Base-by-base conservation (phyloP, 139 green algal species). In the Monoraphidium neglectum region DNA sequence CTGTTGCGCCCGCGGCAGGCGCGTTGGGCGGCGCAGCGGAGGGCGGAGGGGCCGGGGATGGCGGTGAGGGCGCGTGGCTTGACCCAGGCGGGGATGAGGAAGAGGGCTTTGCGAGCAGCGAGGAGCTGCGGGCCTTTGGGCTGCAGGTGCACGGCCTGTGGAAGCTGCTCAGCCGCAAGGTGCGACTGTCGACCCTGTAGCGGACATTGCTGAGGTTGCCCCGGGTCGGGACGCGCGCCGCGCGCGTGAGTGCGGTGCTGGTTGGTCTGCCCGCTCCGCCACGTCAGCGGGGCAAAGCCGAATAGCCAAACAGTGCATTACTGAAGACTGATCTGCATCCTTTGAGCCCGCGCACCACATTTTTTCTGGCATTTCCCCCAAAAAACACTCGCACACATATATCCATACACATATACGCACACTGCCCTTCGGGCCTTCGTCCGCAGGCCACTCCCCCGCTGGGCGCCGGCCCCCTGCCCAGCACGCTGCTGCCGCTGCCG, bases 401-500 rank as follows among this genome's bases (percentile, higher is more conserved):
- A 37, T 3, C 40, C 49, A n/a, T 43, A 36, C 24, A 38, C 38
- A 16, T 36, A 21, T n/a, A n/a, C 13, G 59, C 26, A 37, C 28
- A n/a, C 15, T n/a, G 4, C 59, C 24, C 28, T 13, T 12, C 37
- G 59, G 28, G 4, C 28, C 24, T 36, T 35, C 15, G 26, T 24
- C 35, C 46, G 43, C 67, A 83, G 78, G 69, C 79, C 3, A 68
- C 35, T 10, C 62, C 68, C 6, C 8, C 54, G 21, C 69, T 81
- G 6, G 3, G 35, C 6, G 13, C 37, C 13, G 13, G 82, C 51
- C 56, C 83, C 0, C 79, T 81, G 16, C 51, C 57, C 26, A 83
- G 88, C 74, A 84, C 88, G 21, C 83, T 98, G 67, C 79, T 99
- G 46, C 77, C 86, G 6, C 83, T 97, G 72, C 94, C 93, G 0